Evolutionary conservation across 345 rosid species (phyloP), one percentile per base, ranked within the genome.

Genomic region (Noccaea caerulescens): DNA sequence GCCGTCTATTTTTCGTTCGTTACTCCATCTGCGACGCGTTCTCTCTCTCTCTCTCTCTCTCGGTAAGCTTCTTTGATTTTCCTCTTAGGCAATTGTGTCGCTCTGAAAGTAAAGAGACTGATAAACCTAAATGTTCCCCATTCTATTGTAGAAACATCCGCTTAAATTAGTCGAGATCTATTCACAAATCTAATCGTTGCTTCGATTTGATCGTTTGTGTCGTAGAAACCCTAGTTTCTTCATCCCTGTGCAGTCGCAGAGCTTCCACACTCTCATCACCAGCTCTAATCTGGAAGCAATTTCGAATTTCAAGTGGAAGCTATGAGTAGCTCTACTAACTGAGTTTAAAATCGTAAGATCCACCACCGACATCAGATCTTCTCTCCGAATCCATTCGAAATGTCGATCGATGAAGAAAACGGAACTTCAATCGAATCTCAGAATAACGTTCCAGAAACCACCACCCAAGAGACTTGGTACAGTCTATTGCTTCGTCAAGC

Each of bases 391-490:
- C 65, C 38, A 11, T 5, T 65, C 34, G 59, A 84, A 68, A 83
- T 84, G 86, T 58, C 85, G 32, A 75, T 66, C 49, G 88, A 84
- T 63, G 82, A 67, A 73, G 94, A 87, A 68, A 79, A 56, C 50
- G 82, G 79, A 50, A 57, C 72, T 51, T 72, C 55, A 37, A 65
- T 46, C 7, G 80, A 72, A 51, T 36, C 73, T 45, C 70, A 76
- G 58, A 81, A 52, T 1, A 27, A 27, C 10, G 64, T 32, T 58
- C 2, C 66, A 10, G 78, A 54, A 58, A 57, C 76, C 14, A 52
- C 76, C 14, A 49, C 46, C 23, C 66, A 63, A 63, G 66, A 72
- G n/a, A 32, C 85, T 39, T 86, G 86, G 91, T 82, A 69, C 14
- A 73, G 62, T 66, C 46, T 10, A 52, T 68, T 92, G 30, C 83